Percentiles rank a stretch among this genome's conserved stretches.
Evolutionary conservation across 2,329 filamentous ascomycete species (phyloP).

Genomic region (Conoideocrella luteorostrata): DNA sequence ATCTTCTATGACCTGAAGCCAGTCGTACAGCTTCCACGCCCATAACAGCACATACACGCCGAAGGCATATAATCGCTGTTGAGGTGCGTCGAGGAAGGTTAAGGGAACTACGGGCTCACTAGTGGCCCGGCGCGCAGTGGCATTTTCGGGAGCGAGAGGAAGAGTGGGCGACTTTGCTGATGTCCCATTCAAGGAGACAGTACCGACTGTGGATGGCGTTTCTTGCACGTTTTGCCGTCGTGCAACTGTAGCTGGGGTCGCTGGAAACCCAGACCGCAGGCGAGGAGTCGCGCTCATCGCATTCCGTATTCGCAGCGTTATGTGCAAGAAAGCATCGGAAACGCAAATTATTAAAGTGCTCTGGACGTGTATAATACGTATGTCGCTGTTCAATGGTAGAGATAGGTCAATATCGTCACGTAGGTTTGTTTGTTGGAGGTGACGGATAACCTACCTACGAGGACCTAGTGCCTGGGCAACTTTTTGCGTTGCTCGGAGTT

Average conservation of each 20-base stretch:
- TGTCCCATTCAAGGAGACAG: constrained; percentile 22
- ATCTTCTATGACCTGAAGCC: constrained; percentile 68
- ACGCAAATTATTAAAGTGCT: not conserved
- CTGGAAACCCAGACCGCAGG: constrained; percentile 74
- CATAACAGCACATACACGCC: constrained; percentile 71
- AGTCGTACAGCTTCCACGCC: constrained; percentile 85
- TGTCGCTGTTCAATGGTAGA: not conserved
- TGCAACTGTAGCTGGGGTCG: constrained; percentile 56
- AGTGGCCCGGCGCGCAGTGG: constrained; percentile 17
- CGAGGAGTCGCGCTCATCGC: constrained; percentile 80
- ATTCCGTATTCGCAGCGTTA: constrained; percentile 38
- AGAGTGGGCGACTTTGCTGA: constrained; percentile 29
- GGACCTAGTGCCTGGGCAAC: constrained; percentile 1
- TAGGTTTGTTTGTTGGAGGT: not conserved
- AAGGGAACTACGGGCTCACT: constrained; percentile 69
- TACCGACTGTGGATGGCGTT: constrained; percentile 25
- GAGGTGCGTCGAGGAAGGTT: constrained; percentile 77
- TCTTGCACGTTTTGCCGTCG: constrained; percentile 26
- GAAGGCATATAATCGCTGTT: constrained; percentile 80
- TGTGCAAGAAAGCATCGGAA: constrained; percentile 9
- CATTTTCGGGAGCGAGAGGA: constrained; percentile 42
- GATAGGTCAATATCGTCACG: not conserved
- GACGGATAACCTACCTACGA: not conserved
- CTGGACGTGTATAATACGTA: not conserved
- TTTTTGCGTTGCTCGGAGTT: constrained; percentile 1